These are phyloP conservation scores for Theobroma cacao DNA, from an alignment of 345 rosid species.

Conservation along the genomic window DNA sequence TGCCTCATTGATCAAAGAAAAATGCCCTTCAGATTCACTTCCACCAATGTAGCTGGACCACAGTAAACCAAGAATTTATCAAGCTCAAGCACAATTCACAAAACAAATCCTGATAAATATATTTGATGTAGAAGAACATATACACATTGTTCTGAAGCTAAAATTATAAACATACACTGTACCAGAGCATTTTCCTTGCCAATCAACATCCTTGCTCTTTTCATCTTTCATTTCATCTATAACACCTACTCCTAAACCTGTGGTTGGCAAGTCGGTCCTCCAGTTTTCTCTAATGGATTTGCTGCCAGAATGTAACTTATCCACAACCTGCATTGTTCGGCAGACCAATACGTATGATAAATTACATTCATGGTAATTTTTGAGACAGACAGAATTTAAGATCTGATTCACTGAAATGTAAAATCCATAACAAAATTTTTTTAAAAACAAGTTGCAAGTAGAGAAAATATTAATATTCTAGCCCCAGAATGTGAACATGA, in stretches of 20 bases:
- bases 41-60: slow-evolving; percentile 84
- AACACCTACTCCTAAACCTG: slow-evolving; percentile 62
- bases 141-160: neutral
- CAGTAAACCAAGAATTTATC: neutral
- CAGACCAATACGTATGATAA: slow-evolving; percentile 7
- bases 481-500: neutral
- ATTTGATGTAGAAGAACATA: neutral
- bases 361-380: neutral
- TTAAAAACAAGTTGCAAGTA: neutral
- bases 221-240: slow-evolving; percentile 68
- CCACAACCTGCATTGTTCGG: slow-evolving; percentile 66
- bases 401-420: neutral
- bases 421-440: neutral
- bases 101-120: neutral
- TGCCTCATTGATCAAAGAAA: slow-evolving; percentile 89
- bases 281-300: slow-evolving; percentile 67
- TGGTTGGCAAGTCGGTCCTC: slow-evolving; percentile 58
- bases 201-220: slow-evolving; percentile 64
- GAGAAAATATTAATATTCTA: neutral
- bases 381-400: neutral
- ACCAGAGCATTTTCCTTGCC: slow-evolving; percentile 99
- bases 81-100: slow-evolving; percentile 11
- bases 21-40: slow-evolving; percentile 87
- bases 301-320: slow-evolving; percentile 77
- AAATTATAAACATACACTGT: slow-evolving; percentile 80